Conservation (phyloP, 75 land plant genomes). For the Cupressus sempervirens region DNA sequence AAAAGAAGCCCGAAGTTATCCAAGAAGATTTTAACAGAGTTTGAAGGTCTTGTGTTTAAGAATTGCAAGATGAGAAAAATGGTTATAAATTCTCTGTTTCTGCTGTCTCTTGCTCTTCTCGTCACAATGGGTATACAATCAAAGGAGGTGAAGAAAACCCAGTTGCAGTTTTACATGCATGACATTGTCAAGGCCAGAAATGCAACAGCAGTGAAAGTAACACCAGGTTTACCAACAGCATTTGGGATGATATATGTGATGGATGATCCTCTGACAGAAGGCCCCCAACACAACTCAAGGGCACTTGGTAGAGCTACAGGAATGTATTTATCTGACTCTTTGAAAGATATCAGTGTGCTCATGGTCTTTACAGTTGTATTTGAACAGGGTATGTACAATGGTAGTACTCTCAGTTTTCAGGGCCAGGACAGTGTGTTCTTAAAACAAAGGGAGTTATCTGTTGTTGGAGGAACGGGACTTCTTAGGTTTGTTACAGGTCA, state of each 20-base stretch:
- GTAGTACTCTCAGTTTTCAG: slow-evolving; percentile 19
- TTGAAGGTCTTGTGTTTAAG: background rate
- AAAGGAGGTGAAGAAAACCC: background rate
- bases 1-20: background rate
- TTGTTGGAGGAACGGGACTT: slow-evolving; percentile 29
- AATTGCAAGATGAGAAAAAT: background rate
- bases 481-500: slow-evolving; percentile 21
- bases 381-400: slow-evolving; percentile 4
- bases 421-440: slow-evolving; percentile 12
- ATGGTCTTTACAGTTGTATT: slow-evolving; percentile 10
- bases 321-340: slow-evolving; percentile 9
- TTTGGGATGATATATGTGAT: slow-evolving; percentile 20
- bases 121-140: background rate
- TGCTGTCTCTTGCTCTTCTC: background rate
- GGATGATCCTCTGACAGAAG: slow-evolving; percentile 26
- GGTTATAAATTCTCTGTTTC: background rate
- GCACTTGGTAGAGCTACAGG: slow-evolving; percentile 26
- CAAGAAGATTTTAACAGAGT: background rate
- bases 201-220: background rate
- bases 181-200: background rate
- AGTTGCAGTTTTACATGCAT: slow-evolving; percentile 7
- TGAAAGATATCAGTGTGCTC: slow-evolving; percentile 3
- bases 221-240: background rate
- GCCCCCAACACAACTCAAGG: slow-evolving; percentile 14
- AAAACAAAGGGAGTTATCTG: slow-evolving; percentile 23